Conservation (phyloP, 768 basidiomycete species). For the Wakefieldia striispora region DNA sequence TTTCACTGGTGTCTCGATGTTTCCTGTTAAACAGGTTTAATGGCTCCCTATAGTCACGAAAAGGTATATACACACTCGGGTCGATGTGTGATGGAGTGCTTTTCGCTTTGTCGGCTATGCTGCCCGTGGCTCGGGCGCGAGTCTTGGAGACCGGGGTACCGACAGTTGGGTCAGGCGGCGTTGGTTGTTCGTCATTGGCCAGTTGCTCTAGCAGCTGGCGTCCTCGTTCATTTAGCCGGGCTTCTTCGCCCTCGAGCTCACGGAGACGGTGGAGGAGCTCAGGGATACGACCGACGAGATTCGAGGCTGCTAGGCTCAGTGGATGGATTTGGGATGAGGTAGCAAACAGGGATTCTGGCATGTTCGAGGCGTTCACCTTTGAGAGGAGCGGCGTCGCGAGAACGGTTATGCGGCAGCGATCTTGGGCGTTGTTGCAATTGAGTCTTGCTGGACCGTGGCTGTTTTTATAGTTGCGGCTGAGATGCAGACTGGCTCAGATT, state of each 20-base stretch:
- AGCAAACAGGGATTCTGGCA: conserved; percentile 5
- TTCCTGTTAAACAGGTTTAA: conserved; percentile 8
- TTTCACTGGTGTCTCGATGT: conserved; percentile 20
- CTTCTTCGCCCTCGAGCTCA: conserved; percentile 23
- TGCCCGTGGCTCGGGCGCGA: background rate
- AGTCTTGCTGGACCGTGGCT: background rate
- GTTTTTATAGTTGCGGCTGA: conserved; percentile 9
- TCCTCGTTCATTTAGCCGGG: conserved; percentile 15
- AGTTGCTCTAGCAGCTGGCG: conserved; percentile 9
- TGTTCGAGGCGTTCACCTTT: background rate
- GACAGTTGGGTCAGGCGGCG: background rate
- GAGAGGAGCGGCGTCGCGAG: background rate
- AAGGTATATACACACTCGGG: conserved; percentile 7
- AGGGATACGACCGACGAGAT: conserved; percentile 13
- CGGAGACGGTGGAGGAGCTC: conserved; percentile 19
- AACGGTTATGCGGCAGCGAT: background rate
- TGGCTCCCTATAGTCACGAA: background rate
- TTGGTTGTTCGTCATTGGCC: background rate
- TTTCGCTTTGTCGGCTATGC: background rate
- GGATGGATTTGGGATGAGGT: background rate
- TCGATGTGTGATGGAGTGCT: conserved; percentile 5
- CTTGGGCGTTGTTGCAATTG: background rate
- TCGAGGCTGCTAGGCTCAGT: conserved; percentile 13
- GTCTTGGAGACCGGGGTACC: conserved; percentile 1
- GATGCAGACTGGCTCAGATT: conserved; percentile 9